Base-by-base conservation (phyloP, 106 monocot species). In the Apostasia ramifera region DNA sequence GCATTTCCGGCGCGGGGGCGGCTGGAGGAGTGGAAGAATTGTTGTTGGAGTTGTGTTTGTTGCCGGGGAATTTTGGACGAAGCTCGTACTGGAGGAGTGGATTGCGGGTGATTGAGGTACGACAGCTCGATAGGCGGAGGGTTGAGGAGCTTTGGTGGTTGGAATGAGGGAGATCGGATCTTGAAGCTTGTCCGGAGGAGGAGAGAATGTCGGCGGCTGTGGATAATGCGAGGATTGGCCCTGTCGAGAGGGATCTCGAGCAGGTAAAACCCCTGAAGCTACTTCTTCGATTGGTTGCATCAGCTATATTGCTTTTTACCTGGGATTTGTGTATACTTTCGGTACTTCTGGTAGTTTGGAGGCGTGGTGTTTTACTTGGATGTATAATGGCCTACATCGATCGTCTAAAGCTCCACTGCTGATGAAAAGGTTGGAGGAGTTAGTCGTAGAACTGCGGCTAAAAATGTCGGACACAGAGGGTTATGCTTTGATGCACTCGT, bases 171-270 rank as follows among this genome's bases (percentile, higher is more conserved):
- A 3, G 14, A 44, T 52, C 52, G 73, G 44, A 53, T 55, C 37
- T 55, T 73, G 48, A 75, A 14, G 67, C 47, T 63, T 42, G 66
- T 44, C 3, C 26, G 66, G 45, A 11, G 66, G 46, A 37, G 64
- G 44, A 44, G 57, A 70, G 48, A 71, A 59, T 71, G 66, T 55
- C 78, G 63, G 68, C 82, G 61, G 79, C 74, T 70, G 64, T 56
- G 56, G 83, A 71, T 66, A 66, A 67, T 49, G 66, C 50, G 15
- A 51, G 82, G 73, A 47, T 59, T 44, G 77, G 72, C 40, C 66
- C 70, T 10, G 83, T 79, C 44, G 83, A 83, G 74, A 70, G 83
- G 47, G 83, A 83, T 69, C 76, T 83, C 69, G 83, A 83, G 72
- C 83, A 83, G 83, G 83, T 83, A 66, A 37, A 2, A 52, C 50